Base-by-base conservation (phyloP, 2,329 filamentous ascomycete species). In the Pseudodiploospora longispora region DNA sequence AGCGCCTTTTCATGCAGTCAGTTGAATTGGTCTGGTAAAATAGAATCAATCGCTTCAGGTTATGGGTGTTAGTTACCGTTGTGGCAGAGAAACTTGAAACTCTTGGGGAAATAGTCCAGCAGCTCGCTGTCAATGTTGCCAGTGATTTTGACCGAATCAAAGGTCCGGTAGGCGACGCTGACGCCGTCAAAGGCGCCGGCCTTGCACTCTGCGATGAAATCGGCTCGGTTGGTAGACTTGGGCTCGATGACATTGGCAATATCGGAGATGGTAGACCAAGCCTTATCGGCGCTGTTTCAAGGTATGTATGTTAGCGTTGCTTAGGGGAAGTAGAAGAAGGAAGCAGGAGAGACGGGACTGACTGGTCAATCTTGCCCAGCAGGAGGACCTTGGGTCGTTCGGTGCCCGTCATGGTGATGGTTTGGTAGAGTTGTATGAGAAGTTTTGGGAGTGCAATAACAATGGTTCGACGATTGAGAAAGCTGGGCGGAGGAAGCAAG, bases 91-190 rank as follows among this genome's bases (percentile, higher is more conserved):
- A 76, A 83, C 48, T 66, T 67, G 36, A 82, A 61, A 10, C 67
- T 70, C n/a, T 59, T 51, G 4, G 79, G 78, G 19, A 82, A 61
- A 2, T 63, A 71, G 36, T 71, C 62, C 32, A 90, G 64, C n/a
- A 93, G 63, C 61, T 87, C 84, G 37, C 72, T 71, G 59, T 94
- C 85, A 49, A 93, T 67, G 19, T 68, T 64, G 2, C 88, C 88
- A 0, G 86, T 91, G 46, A 82, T 69, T 9, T 57, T 58, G 36
- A 76, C 68, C 30, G 81, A 86, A 37, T 63, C 63, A 54, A 89
- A 87, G 10, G 85, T 91, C 43, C 87, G 78, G 64, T 85, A 93
- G 29, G 76, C 73, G 33, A 76, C 82, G 19, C 75, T 57, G 30
- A 82, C 75, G 48, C 77, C 81, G 51, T 87, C 78, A n/a, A 88